These are phyloP conservation scores for Saturnispora besseyi DNA, from an alignment of 805 yeast species.

Conservation along the genomic window DNA sequence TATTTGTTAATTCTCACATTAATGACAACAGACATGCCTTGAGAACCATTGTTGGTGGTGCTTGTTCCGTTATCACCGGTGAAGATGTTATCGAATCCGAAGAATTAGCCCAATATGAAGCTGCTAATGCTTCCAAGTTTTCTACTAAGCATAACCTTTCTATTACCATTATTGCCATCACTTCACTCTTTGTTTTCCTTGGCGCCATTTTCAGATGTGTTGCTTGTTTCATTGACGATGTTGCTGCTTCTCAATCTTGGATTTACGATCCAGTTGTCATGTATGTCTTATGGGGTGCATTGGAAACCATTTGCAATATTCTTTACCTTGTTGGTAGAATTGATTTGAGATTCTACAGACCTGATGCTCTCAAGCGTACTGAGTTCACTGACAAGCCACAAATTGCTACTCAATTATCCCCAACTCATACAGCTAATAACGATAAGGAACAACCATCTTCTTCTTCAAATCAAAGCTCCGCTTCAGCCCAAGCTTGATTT, in stretches of 20 bases:
- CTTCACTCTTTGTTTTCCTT: slow-evolving; percentile 41
- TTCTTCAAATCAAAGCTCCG: slow-evolving; percentile 6
- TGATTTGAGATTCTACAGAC: slow-evolving; percentile 73
- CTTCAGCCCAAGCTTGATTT: slow-evolving; percentile 9
- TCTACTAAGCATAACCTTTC: slow-evolving; percentile 43
- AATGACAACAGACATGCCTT: slow-evolving; percentile 15
- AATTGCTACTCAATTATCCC: slow-evolving; percentile 2
- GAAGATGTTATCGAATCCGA: slow-evolving; percentile 10
- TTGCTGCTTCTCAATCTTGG: slow-evolving; percentile 31
- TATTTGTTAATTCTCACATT: slow-evolving; percentile 18
- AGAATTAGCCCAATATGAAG: slow-evolving; percentile 19
- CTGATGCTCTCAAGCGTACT: slow-evolving; percentile 33
- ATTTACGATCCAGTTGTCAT: slow-evolving; percentile 47
- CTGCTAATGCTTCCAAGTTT: slow-evolving; percentile 19
- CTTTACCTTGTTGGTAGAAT: slow-evolving; percentile 55
- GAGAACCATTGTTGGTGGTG: slow-evolving; percentile 26
- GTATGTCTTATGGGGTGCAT: slow-evolving; percentile 61
- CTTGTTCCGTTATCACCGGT: slow-evolving; percentile 9
- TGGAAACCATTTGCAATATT: slow-evolving; percentile 50
- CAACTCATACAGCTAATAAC: neutral
- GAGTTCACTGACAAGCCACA: slow-evolving; percentile 7
- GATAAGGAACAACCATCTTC: slow-evolving; percentile 7
- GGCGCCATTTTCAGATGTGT: slow-evolving; percentile 45
- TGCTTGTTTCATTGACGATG: slow-evolving; percentile 32
- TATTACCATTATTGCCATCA: slow-evolving; percentile 33